Percentiles rank a stretch among this genome's conserved stretches.
Evolutionary conservation across 2,329 filamentous ascomycete genomes (phyloP).

Genomic region (Trematosphaeria pertusa): DNA sequence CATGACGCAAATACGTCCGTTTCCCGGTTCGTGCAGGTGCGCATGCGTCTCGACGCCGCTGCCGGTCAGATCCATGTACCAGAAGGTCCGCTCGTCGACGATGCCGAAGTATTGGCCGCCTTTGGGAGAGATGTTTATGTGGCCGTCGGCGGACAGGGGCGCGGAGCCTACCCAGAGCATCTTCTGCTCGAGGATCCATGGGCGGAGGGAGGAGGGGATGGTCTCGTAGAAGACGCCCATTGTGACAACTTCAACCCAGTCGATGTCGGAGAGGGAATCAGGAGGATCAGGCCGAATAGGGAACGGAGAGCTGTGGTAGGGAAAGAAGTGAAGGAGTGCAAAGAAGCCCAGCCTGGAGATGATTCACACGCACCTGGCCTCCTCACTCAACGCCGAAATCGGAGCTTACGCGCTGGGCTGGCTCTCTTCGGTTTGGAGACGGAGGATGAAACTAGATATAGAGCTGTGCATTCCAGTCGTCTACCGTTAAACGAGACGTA

Average conservation of each 20-base stretch:
- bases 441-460: no score
- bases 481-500: no score
- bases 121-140: slow-evolving; percentile 57
- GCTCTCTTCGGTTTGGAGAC: no score
- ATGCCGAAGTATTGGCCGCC: slow-evolving; percentile 52
- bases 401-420: no score
- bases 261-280: no score
- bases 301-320: neutral
- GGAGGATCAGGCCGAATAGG: no score
- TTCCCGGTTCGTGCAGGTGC: slow-evolving; percentile 51
- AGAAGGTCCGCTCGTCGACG: slow-evolving; percentile 48
- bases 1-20: slow-evolving; percentile 52
- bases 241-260: no score
- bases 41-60: slow-evolving; percentile 53
- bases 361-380: no score
- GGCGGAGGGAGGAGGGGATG: slow-evolving; percentile 46
- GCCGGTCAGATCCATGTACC: slow-evolving; percentile 55
- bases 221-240: slow-evolving; percentile 56
- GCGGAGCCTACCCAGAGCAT: slow-evolving; percentile 54
- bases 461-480: no score
- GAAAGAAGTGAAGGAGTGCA: no score
- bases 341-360: no score
- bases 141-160: slow-evolving; percentile 48
- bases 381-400: no score
- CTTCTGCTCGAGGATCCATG: slow-evolving; percentile 55